phyloP scores from a whole-genome alignment of 2,329 filamentous ascomycete genomes.

The Samsoniella hepiali region DNA sequence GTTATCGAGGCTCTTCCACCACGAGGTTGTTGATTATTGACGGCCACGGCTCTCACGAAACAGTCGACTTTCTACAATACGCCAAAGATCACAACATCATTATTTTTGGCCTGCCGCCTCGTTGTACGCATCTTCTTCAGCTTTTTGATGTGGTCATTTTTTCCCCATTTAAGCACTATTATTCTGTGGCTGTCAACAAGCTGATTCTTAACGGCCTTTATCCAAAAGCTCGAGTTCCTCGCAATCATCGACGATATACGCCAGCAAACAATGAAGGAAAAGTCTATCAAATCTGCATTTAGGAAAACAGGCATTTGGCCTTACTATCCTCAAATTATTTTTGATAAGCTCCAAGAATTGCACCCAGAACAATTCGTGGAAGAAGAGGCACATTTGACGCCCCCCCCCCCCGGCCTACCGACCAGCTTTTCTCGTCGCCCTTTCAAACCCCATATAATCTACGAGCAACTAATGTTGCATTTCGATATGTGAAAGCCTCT shows the following conservation, averaged over 20 bases:
- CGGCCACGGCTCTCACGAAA: constrained; percentile 13
- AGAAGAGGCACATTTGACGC: too few species aligned
- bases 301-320: constrained; percentile 14
- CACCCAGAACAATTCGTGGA: background rate
- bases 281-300: constrained; percentile 14
- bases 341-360: background rate
- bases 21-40: constrained; percentile 18
- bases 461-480: background rate
- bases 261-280: constrained; percentile 6
- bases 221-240: constrained; percentile 17
- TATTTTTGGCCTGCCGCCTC: constrained; percentile 18
- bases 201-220: constrained; percentile 9
- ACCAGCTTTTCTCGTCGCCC: background rate
- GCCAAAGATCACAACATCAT: constrained; percentile 16
- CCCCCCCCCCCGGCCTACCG: too few species aligned
- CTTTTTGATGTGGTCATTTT: constrained; percentile 18
- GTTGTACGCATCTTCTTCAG: constrained; percentile 6
- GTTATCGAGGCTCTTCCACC: background rate
- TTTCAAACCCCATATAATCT: background rate
- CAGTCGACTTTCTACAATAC: constrained; percentile 16
- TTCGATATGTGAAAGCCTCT: background rate
- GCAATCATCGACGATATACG: constrained; percentile 3
- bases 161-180: constrained; percentile 14
- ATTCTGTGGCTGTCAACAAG: background rate
- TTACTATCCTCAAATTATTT: constrained; percentile 7